These are phyloP conservation scores for Pythium phragmitis DNA, from an alignment of 352 stramenopile species.

Conservation along the genomic window DNA sequence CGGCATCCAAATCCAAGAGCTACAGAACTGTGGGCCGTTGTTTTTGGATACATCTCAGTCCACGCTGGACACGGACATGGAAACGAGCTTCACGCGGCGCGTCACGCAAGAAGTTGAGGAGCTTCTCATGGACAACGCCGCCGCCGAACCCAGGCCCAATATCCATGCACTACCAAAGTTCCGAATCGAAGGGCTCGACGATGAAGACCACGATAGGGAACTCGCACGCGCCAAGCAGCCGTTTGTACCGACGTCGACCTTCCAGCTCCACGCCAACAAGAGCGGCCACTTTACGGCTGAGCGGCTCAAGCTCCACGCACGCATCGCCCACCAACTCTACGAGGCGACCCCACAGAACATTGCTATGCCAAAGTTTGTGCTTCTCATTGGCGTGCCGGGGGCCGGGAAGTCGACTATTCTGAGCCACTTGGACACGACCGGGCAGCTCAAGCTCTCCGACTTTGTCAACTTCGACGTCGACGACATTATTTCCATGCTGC, in stretches of 20 bases:
- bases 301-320: constrained; percentile 59
- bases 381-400: constrained; percentile 66
- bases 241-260: constrained; percentile 36
- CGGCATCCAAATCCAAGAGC: constrained; percentile 46
- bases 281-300: constrained; percentile 61
- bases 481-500: constrained; percentile 73
- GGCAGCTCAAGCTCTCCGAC: constrained; percentile 64
- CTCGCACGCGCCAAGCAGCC: constrained; percentile 32
- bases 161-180: constrained; percentile 20
- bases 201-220: constrained; percentile 49
- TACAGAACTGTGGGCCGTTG: constrained; percentile 55
- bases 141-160: constrained; percentile 1
- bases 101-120: constrained; percentile 55
- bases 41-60: constrained; percentile 67
- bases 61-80: constrained; percentile 56
- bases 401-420: constrained; percentile 77
- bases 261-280: constrained; percentile 60
- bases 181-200: constrained; percentile 28
- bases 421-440: constrained; percentile 67
- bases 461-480: constrained; percentile 86
- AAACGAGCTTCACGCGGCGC: constrained; percentile 50
- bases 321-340: constrained; percentile 76
- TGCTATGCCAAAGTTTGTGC: constrained; percentile 56
- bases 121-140: constrained; percentile 25
- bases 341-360: constrained; percentile 54